These are phyloP conservation scores for Odontarrhena argentea DNA, from an alignment of 345 rosid species.

Conservation along the genomic window DNA sequence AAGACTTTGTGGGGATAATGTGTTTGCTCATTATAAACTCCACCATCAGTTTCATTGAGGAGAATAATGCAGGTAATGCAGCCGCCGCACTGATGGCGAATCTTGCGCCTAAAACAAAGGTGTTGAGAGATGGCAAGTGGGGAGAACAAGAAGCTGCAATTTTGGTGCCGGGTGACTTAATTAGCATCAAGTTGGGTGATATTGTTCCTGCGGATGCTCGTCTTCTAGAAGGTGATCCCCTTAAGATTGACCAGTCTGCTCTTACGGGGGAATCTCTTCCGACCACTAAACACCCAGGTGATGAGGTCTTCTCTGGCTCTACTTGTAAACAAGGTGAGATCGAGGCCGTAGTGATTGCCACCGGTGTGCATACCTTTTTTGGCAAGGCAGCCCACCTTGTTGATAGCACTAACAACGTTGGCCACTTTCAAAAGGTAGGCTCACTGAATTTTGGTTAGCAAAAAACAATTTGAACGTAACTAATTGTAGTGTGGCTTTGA, in stretches of 20 bases:
- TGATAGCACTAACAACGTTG: slow-evolving; percentile 88
- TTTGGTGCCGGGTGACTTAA: slow-evolving; percentile 85
- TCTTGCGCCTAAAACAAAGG: slow-evolving; percentile 92
- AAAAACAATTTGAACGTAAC: not conserved
- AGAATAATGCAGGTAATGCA: slow-evolving; percentile 94
- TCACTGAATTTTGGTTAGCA: not conserved
- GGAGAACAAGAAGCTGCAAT: slow-evolving; percentile 77
- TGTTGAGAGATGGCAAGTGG: slow-evolving; percentile 79
- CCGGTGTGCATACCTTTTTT: slow-evolving; percentile 92
- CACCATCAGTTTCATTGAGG: slow-evolving; percentile 91
- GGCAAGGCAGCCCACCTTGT: slow-evolving; percentile 98
- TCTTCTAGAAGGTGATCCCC: slow-evolving; percentile 87
- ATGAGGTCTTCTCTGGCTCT: slow-evolving; percentile 81
- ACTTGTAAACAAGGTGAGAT: slow-evolving; percentile 96
- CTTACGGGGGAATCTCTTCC: slow-evolving; percentile 97
- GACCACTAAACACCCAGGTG: slow-evolving; percentile 69
- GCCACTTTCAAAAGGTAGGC: slow-evolving; percentile 83
- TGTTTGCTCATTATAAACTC: slow-evolving; percentile 80
- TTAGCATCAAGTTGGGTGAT: slow-evolving; percentile 89
- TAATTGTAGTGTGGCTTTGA: not conserved
- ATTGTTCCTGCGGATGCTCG: slow-evolving; percentile 93
- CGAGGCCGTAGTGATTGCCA: slow-evolving; percentile 88
- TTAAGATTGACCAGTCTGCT: slow-evolving; percentile 93
- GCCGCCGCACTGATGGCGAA: slow-evolving; percentile 97
- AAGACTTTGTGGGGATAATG: slow-evolving; percentile 79